Percentiles rank a stretch among this genome's conserved stretches.
Evolutionary conservation across 1,284 basidiomycete species (phyloP).

Genomic region (Microbotryum lychnidis-dioicae): DNA sequence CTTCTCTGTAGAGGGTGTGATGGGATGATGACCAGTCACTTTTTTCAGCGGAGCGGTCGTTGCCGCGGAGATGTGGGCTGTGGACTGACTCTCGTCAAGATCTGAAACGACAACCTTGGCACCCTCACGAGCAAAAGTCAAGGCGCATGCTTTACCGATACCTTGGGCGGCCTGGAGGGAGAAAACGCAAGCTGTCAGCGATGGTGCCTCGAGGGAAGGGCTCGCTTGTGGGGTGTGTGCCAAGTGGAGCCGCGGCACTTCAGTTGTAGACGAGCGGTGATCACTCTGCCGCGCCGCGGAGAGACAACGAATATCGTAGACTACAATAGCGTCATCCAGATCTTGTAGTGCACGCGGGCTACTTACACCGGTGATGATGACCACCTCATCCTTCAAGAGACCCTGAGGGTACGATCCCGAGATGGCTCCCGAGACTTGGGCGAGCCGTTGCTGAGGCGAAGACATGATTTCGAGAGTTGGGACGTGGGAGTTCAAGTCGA

Average conservation of each 20-base stretch:
- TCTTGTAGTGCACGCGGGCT: not conserved
- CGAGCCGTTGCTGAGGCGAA: too few species aligned
- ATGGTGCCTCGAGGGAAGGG: too few species aligned
- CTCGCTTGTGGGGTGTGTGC: too few species aligned
- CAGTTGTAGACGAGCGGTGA: too few species aligned
- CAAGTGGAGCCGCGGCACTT: too few species aligned
- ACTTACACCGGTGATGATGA: slow-evolving; percentile 66
- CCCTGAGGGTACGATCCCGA: slow-evolving; percentile 50
- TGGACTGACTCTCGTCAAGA: slow-evolving; percentile 48
- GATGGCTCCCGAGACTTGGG: not conserved
- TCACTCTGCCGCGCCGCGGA: too few species aligned
- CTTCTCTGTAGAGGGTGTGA: slow-evolving; percentile 48
- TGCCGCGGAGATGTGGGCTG: not conserved
- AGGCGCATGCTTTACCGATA: slow-evolving; percentile 63
- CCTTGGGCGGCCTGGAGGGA: slow-evolving; percentile 57
- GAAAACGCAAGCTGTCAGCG: not conserved
- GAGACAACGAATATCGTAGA: too few species aligned
- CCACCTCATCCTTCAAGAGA: slow-evolving; percentile 65
- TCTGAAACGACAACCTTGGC: slow-evolving; percentile 74
- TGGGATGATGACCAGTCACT: not conserved
- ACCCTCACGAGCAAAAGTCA: slow-evolving; percentile 73
- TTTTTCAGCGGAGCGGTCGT: too few species aligned
- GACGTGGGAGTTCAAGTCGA: too few species aligned
- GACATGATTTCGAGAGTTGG: too few species aligned
- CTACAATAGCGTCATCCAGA: too few species aligned